Base-by-base conservation (phyloP, 441 rosid genomes). In the Gossypium davidsonii region DNA sequence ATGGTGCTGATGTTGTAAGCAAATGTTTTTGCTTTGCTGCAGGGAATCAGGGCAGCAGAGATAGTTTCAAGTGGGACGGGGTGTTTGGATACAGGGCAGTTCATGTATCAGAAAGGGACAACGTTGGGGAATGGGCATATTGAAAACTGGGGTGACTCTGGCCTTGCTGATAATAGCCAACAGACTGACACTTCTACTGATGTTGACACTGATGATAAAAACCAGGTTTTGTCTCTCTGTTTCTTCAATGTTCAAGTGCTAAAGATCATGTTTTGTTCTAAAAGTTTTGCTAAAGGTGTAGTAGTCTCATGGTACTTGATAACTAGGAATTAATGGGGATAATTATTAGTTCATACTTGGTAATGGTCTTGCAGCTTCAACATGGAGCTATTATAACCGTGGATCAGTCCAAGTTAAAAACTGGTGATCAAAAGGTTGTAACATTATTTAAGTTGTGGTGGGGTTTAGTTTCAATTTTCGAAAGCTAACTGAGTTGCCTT, bases 171-270 rank as follows among this genome's bases (percentile, higher is more conserved):
- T 81, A 86, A 86, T 78, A 89, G 97, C 89, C 98, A 88, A 75
- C 97, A 92, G 75, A 92, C 98, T 77, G 98, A 92, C 88, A 90
- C 97, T 82, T 92, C 97, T 56, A 92, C 97, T 79, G 98, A 92
- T 85, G 80, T 89, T 73, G 97, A 92, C 80, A 89, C 87, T 73
- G 98, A 94, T 80, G 94, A 94, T 69, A 92, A 79, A 80, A 76
- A 84, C 85, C 94, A 92, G 90, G 98, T 92, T 58, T 42, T 25
- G 80, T 73, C 78, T 83, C 84, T 73, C 17, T 42, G 18, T 64
- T 8, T 70, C 61, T 59, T 49, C 8, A 1, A 8, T 31, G 81
- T 60, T 75, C 74, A 86, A 74, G 73, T 75, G 82, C 71, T 39
- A 39, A 39, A 7, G 44, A 39, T 39, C 44, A 39, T 39, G 44